Evolutionary conservation across 768 basidiomycete genomes (phyloP).

Genomic region (Russula dissimulans): DNA sequence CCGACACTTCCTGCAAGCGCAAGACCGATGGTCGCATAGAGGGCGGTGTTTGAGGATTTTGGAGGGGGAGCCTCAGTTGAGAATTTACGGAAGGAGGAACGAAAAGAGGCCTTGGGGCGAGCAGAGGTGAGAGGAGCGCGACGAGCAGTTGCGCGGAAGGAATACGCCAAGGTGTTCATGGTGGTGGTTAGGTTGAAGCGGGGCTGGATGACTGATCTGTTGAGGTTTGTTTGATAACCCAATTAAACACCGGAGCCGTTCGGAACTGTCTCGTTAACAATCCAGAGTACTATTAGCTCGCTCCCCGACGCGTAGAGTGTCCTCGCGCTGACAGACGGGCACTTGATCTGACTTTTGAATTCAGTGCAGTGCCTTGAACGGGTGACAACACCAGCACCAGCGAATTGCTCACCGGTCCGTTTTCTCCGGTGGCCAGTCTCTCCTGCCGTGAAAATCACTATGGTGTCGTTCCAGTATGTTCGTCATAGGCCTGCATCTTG

Average conservation of each 20-base stretch:
- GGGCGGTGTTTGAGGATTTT: slow-evolving; percentile 44
- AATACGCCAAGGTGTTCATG: slow-evolving; percentile 12
- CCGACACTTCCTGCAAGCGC: slow-evolving; percentile 50
- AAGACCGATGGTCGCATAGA: slow-evolving; percentile 55
- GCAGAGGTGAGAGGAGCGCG: slow-evolving; percentile 16
- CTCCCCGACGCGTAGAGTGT: too few relatives aligned
- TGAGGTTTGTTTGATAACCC: not conserved
- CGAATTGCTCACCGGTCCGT: too few relatives aligned
- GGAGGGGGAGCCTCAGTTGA: slow-evolving; percentile 42
- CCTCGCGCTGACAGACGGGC: too few relatives aligned
- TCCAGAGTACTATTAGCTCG: too few relatives aligned
- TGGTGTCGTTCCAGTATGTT: slow-evolving; percentile 21
- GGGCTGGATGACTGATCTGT: not conserved
- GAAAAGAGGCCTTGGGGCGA: slow-evolving; percentile 21
- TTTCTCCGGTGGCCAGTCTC: too few relatives aligned
- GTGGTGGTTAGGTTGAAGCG: not conserved
- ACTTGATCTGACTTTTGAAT: too few relatives aligned
- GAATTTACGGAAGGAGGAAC: slow-evolving; percentile 45
- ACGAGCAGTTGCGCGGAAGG: slow-evolving; percentile 16
- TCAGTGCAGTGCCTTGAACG: too few relatives aligned
- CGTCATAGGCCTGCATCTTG: slow-evolving; percentile 17
- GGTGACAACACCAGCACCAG: too few relatives aligned
- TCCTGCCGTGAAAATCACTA: not conserved
- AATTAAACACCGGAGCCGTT: too few relatives aligned
- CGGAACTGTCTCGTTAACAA: too few relatives aligned